Evolutionary conservation across 257 asterid genomes (phyloP).

Genomic region (Ajuga chamaepitys): DNA sequence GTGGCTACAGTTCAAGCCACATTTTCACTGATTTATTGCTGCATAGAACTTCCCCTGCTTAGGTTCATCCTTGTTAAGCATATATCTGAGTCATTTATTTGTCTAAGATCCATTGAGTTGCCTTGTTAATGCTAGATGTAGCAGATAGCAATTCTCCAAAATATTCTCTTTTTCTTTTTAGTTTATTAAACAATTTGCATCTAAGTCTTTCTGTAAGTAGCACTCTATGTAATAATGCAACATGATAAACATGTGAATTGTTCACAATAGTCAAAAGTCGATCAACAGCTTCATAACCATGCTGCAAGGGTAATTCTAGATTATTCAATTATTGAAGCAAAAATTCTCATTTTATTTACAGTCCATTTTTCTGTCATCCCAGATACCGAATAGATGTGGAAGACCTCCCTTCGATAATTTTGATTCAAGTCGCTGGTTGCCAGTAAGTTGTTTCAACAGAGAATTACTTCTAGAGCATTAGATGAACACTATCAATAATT

Average conservation of each 20-base stretch:
- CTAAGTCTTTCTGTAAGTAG: slow-evolving; percentile 4
- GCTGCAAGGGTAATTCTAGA: background rate
- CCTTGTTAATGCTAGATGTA: slow-evolving; percentile 2
- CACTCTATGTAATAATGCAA: background rate
- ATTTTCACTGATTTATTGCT: background rate
- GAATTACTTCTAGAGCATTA: slow-evolving; percentile 12
- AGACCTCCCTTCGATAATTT: slow-evolving; percentile 81
- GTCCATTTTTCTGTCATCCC: slow-evolving; percentile 22
- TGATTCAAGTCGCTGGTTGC: slow-evolving; percentile 93
- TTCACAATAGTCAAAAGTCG: background rate
- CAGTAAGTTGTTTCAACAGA: slow-evolving; percentile 34
- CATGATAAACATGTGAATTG: background rate
- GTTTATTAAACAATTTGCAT: background rate
- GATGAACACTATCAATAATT: slow-evolving; percentile 9
- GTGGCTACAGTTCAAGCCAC: background rate
- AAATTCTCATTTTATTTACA: slow-evolving; percentile 5
- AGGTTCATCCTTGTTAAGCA: background rate
- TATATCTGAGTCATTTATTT: background rate
- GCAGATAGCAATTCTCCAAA: background rate
- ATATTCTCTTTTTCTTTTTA: background rate
- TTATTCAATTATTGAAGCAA: background rate
- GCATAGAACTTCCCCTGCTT: background rate
- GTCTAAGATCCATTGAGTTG: slow-evolving; percentile 3
- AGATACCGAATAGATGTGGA: slow-evolving; percentile 85
- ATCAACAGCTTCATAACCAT: slow-evolving; percentile 5